These are phyloP conservation scores for Thalassiosira exigua DNA, from an alignment of 352 stramenopile genomes.

Conservation along the genomic window DNA sequence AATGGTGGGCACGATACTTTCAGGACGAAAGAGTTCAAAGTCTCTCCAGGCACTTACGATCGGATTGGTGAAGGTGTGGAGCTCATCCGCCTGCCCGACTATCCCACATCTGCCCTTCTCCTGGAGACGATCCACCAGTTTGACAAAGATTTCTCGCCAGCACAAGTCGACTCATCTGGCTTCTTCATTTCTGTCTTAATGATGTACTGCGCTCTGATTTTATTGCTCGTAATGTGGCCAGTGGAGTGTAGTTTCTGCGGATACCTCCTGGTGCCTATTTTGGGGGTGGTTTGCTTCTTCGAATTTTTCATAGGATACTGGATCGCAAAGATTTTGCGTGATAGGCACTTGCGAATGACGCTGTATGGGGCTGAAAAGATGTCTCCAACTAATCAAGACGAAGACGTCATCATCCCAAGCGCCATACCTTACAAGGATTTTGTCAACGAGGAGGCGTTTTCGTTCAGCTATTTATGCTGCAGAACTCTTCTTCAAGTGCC, in stretches of 20 bases:
- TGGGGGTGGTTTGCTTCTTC: not conserved
- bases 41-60: not conserved
- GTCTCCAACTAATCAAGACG: not conserved
- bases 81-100: not conserved
- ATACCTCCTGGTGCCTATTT: not conserved
- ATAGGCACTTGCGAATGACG: not conserved
- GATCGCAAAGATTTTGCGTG: not conserved
- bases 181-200: too few species aligned
- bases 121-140: not conserved
- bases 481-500: not conserved
- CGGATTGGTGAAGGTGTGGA: not conserved
- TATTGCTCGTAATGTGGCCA: not conserved
- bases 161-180: too few species aligned
- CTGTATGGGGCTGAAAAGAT: not conserved
- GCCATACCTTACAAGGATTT: not conserved
- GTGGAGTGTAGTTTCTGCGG: not conserved
- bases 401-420: not conserved
- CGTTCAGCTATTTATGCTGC: not conserved
- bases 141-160: not conserved
- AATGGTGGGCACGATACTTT: too few species aligned
- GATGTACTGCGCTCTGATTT: not conserved
- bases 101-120: not conserved
- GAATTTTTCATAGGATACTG: not conserved
- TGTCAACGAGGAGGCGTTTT: not conserved
- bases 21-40: not conserved